Evolutionary conservation across 371 early-diverging fungal genomes (phyloP), one percentile per base, ranked within the genome.

Genomic region (Parasitella parasitica): DNA sequence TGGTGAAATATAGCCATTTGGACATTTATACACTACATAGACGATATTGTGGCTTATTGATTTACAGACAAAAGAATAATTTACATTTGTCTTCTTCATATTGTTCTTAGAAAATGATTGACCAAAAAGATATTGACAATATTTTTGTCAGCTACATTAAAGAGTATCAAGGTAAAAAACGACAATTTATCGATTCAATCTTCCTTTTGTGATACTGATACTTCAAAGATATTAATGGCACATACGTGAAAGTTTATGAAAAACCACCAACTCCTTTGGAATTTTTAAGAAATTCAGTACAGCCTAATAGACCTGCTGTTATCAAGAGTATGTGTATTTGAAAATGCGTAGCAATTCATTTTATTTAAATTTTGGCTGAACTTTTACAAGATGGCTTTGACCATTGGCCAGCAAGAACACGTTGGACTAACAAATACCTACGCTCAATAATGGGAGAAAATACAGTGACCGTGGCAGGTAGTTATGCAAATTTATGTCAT

Each of bases 371-470:
- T 16, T 22, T 35, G 3, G 8, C 41, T 1, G 9, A 13, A 0
- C 20, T 20, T 4, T 11, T 12, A 4, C 6, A 51, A 77, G 74
- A 64, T 32, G 76, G 73, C 1, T 63, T 76, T 57, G 63, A 72
- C 27, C 70, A 81, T 35, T 91, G 89, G 89, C 85, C 86, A 4
- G 92, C 92, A 0, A 61, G 77, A 49, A 62, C 66, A 7, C 59
- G 76, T 50, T 91, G 91, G 91, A 80, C 81, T 11, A 80, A 82
- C 48, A 83, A 80, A 0, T 89, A 91, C 60, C 63, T 91, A 6
- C 52, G 74, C 6, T 48, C 66, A 3, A 72, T 59, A 12, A 65
- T 89, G 59, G 82, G 79, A 15, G 70, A 80, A 3, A 61, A 69
- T 3, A 57, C 56, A 11, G 79, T 92, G 8, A 89, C 89, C 2